phyloP scores from a whole-genome alignment of 2,329 filamentous ascomycete species.

The Curvularia sp. region DNA sequence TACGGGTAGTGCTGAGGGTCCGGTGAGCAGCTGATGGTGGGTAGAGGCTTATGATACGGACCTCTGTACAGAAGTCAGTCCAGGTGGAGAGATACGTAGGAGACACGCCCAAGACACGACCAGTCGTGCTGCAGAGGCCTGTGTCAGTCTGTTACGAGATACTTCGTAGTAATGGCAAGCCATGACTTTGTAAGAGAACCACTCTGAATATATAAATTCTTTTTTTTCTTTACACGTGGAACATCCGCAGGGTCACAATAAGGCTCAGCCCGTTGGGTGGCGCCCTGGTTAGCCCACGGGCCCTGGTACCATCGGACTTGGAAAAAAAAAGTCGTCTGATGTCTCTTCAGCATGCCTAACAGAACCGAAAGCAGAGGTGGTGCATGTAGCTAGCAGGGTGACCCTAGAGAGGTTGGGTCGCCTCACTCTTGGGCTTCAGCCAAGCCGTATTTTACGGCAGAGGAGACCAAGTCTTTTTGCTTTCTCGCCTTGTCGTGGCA shows the following conservation, averaged over 20 bases:
- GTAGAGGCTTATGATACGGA: not conserved
- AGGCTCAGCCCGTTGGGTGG: not conserved
- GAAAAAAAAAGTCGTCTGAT: slow-evolving; percentile 6
- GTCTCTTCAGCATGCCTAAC: slow-evolving; percentile 1
- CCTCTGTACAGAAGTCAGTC: not conserved
- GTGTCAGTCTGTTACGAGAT: not conserved
- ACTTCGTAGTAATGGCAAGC: not conserved
- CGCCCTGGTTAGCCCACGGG: not conserved
- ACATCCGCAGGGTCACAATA: not conserved
- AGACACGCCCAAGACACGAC: slow-evolving; percentile 4
- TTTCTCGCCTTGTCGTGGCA: not conserved
- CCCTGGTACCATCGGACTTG: not conserved
- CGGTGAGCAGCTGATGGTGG: slow-evolving; percentile 17
- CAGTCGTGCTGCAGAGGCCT: not conserved
- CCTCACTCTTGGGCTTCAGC: slow-evolving; percentile 9
- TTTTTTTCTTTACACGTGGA: not conserved
- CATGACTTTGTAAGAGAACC: not conserved
- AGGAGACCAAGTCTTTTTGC: not conserved
- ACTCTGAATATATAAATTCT: not conserved
- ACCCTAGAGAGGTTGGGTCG: slow-evolving; percentile 8
- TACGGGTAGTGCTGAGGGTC: slow-evolving; percentile 10
- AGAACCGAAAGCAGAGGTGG: slow-evolving; percentile 1
- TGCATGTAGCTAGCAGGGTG: slow-evolving; percentile 2
- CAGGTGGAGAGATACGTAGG: not conserved
- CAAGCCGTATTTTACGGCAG: slow-evolving; percentile 1